phyloP scores from a whole-genome alignment of 768 basidiomycete genomes.

The Lentinula aciculospora region DNA sequence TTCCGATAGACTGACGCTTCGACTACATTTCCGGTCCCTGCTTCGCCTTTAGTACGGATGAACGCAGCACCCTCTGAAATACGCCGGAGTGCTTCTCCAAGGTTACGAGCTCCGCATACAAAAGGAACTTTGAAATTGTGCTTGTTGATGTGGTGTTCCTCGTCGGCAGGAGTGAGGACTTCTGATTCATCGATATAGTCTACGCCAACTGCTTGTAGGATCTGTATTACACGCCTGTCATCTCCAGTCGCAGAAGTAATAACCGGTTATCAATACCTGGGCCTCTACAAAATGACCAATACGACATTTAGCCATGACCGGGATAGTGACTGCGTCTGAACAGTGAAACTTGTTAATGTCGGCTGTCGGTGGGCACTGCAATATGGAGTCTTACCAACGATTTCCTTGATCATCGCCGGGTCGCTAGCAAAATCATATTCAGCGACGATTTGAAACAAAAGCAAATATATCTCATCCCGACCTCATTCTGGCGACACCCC shows the following conservation, averaged over 20 bases:
- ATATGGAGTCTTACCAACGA: conserved; percentile 43
- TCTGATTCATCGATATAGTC: conserved; percentile 97
- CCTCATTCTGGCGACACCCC: conserved; percentile 94
- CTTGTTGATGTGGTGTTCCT: conserved; percentile 95
- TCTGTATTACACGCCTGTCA: conserved; percentile 40
- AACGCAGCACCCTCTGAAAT: conserved; percentile 98
- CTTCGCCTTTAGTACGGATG: conserved; percentile 96
- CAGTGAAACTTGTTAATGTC: background rate
- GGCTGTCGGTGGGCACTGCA: background rate
- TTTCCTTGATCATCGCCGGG: conserved; percentile 94
- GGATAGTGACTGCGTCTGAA: conserved; percentile 79
- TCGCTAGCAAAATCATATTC: conserved; percentile 53
- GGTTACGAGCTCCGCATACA: conserved; percentile 91
- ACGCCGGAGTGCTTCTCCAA: conserved; percentile 93
- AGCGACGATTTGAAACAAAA: background rate
- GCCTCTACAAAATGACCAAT: conserved; percentile 99
- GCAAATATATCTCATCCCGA: conserved; percentile 25
- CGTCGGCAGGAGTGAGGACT: conserved; percentile 94
- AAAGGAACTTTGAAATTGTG: conserved; percentile 93
- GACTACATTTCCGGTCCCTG: conserved; percentile 85
- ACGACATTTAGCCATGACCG: conserved; percentile 94
- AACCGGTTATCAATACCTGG: conserved; percentile 43
- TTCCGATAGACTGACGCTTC: conserved; percentile 50
- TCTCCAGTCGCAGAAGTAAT: background rate
- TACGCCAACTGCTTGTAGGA: conserved; percentile 88